phyloP scores from a whole-genome alignment of 805 yeast species.

The Ogataea sp. region DNA sequence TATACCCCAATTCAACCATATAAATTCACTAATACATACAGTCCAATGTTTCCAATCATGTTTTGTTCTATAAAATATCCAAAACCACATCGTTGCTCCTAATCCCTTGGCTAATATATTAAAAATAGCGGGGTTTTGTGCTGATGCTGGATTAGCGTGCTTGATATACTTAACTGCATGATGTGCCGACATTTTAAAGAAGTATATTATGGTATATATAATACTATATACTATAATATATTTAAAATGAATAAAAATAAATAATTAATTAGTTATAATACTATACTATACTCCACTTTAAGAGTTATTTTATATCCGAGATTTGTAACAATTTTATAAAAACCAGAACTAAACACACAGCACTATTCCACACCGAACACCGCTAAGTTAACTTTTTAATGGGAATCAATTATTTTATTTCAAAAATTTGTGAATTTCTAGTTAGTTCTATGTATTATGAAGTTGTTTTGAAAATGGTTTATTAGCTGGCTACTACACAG shows the following conservation, averaged over 20 bases:
- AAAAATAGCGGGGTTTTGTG: slow-evolving; percentile 53
- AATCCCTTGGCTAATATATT: slow-evolving; percentile 55
- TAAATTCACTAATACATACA: slow-evolving; percentile 17
- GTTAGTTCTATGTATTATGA: too few relatives aligned
- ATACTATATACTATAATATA: not conserved
- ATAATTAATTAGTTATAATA: too few relatives aligned
- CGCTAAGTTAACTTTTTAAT: too few relatives aligned
- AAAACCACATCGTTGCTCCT: slow-evolving; percentile 88
- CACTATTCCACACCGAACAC: too few relatives aligned
- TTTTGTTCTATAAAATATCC: slow-evolving; percentile 74
- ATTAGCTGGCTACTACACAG: not conserved
- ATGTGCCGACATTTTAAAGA: slow-evolving; percentile 6
- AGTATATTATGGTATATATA: not conserved
- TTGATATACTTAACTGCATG: slow-evolving; percentile 19
- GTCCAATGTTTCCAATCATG: slow-evolving; percentile 61
- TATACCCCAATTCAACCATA: not conserved
- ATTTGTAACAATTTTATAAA: too few relatives aligned
- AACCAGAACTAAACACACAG: too few relatives aligned
- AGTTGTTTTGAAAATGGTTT: too few relatives aligned
- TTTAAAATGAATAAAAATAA: too few relatives aligned
- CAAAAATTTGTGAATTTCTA: too few relatives aligned
- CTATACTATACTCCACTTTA: too few relatives aligned
- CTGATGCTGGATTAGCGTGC: slow-evolving; percentile 59
- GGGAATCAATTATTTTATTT: too few relatives aligned
- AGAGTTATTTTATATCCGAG: too few relatives aligned